Conservation (phyloP, 371 early-diverging fungal species). For the Choanephora cucurbitarum region DNA sequence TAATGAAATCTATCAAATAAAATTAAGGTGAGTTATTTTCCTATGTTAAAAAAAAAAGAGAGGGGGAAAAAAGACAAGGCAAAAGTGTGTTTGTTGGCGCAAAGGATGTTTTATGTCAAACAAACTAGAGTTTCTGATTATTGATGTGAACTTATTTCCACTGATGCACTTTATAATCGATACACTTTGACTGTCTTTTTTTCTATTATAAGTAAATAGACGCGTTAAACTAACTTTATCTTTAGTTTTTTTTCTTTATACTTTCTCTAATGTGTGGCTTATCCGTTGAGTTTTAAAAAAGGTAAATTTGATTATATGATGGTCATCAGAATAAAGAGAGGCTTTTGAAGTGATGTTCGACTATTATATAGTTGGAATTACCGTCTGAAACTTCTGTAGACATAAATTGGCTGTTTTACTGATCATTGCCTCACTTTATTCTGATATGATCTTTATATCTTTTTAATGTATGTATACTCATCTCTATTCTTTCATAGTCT, state of each 20-base stretch:
- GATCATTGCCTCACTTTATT: slow-evolving; percentile 17
- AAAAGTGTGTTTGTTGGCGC: slow-evolving; percentile 13
- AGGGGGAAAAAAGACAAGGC: neutral
- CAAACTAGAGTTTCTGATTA: slow-evolving; percentile 64
- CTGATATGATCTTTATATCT: neutral
- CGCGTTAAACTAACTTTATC: slow-evolving; percentile 5
- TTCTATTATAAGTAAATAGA: neutral
- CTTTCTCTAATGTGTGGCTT: neutral
- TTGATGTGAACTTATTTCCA: slow-evolving; percentile 43
- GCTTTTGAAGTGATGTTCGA: slow-evolving; percentile 46
- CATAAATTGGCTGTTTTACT: slow-evolving; percentile 48
- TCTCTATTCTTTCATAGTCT: neutral
- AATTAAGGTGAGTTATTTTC: slow-evolving; percentile 19
- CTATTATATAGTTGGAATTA: slow-evolving; percentile 53
- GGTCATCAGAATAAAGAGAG: too few relatives aligned
- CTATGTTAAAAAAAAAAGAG: neutral
- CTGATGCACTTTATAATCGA: slow-evolving; percentile 38
- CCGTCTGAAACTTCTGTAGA: slow-evolving; percentile 48
- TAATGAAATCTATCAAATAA: too few relatives aligned
- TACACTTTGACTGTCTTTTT: slow-evolving; percentile 7
- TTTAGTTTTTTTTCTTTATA: slow-evolving; percentile 5
- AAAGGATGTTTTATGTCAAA: slow-evolving; percentile 50
- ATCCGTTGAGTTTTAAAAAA: neutral
- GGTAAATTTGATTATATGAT: too few relatives aligned
- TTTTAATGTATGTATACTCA: neutral